These are phyloP conservation scores for Lactarius sp. DNA, from an alignment of 768 basidiomycete species.

Conservation along the genomic window DNA sequence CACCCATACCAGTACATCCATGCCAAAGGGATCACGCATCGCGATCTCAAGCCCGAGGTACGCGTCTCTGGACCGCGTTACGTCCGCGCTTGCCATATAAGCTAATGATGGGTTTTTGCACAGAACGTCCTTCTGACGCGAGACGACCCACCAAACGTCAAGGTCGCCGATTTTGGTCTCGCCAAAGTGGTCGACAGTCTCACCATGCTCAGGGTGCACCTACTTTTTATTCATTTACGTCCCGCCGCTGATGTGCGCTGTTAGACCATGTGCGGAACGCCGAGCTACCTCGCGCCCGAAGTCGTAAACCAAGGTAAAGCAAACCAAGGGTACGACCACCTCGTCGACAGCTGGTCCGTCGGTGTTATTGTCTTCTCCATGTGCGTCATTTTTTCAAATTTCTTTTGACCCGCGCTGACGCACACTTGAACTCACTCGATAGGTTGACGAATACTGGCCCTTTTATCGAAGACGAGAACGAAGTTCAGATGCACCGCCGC, in stretches of 20 bases:
- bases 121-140: conserved; percentile 83
- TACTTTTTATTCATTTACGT: neutral
- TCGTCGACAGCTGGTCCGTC: conserved; percentile 95
- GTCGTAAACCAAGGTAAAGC: conserved; percentile 62
- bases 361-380: conserved; percentile 93
- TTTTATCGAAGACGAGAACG: conserved; percentile 17
- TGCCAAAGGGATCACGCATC: conserved; percentile 74
- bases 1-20: conserved; percentile 54
- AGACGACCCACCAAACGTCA: conserved; percentile 63
- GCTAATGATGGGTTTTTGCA: neutral
- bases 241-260: too few species aligned
- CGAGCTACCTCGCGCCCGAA: conserved; percentile 89
- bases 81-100: too few species aligned
- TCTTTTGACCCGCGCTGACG: neutral
- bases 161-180: conserved; percentile 94
- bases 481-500: conserved; percentile 9
- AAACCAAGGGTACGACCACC: conserved; percentile 71
- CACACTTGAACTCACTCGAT: neutral
- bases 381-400: conserved; percentile 40
- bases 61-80: neutral
- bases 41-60: conserved; percentile 90
- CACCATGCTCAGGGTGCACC: conserved; percentile 68
- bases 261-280: conserved; percentile 95
- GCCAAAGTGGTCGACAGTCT: conserved; percentile 84
- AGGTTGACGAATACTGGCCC: conserved; percentile 8